A percentile compares a stretch with the other conserved stretches of the same genome.
phyloP scores from a whole-genome alignment of 345 rosid species.

The Lepidium sativum region DNA sequence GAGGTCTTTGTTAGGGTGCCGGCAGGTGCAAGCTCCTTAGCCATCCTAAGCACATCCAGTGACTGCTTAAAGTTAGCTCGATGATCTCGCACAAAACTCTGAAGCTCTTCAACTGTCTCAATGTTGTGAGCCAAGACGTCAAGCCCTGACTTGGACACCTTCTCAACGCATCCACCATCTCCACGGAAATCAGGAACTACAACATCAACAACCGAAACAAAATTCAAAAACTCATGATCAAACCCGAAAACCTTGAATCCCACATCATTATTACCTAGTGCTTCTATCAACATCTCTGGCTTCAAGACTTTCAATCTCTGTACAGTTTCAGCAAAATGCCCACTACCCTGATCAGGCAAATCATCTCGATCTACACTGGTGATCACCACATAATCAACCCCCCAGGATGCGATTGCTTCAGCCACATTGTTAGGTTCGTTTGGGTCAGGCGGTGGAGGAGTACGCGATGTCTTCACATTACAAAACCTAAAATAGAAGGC shows the following conservation, averaged over 20 bases:
- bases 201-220: neutral
- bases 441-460: conserved; percentile 92
- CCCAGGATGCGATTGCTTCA: conserved; percentile 96
- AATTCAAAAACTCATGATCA: neutral
- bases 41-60: conserved; percentile 78
- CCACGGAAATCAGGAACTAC: conserved; percentile 98
- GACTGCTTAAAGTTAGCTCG: conserved; percentile 99
- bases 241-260: neutral
- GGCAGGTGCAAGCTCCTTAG: conserved; percentile 62
- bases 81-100: conserved; percentile 70
- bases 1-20: conserved; percentile 95
- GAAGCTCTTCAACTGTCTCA: conserved; percentile 97
- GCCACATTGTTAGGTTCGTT: conserved; percentile 88
- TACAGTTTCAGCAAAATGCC: conserved; percentile 73
- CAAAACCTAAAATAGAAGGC: conserved; percentile 47
- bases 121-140: conserved; percentile 96
- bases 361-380: conserved; percentile 94
- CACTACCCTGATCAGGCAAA: conserved; percentile 80
- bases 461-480: conserved; percentile 90
- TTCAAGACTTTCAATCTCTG: conserved; percentile 71
- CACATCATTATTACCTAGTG: conserved; percentile 52
- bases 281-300: conserved; percentile 85
- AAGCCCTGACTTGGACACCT: conserved; percentile 78
- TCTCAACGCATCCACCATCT: conserved; percentile 66
- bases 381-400: conserved; percentile 83